Base-by-base conservation (phyloP, 148 eudicot species). In the Rheum nobile region DNA sequence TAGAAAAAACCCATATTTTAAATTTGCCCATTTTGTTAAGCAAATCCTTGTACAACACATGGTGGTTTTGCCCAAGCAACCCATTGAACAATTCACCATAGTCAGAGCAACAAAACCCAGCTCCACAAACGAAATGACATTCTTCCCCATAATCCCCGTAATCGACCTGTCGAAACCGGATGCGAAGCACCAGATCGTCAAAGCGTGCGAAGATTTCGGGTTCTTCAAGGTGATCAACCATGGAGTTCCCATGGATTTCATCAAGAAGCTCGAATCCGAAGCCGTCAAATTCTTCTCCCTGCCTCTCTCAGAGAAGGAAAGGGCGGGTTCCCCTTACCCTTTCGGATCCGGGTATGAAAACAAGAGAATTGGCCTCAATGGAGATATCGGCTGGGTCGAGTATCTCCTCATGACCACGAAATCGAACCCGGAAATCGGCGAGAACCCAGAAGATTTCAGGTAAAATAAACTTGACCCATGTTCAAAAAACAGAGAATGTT, bases 311-410 rank as follows among this genome's bases (percentile, higher is more conserved):
- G 81, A 83, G 4, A 92, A 92, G 72, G 85, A 88, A 21, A 9
- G 17, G 6, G 4, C 50, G 16, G 73, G 73, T 4, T 26, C 73
- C 11, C 81, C 83, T 1, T 76, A 81, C 28, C 77, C 89, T 0
- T 74, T 72, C 32, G 89, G 91, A 0, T 86, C 79, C 72, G 96
- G 93, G 1, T 92, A 92, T 72, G 96, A 90, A 1, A 87, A 79
- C 84, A 87, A 82, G 72, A 84, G 35, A 24, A 90, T 92, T 71
- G 93, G 96, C 0, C 73, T 24, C 16, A 92, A 87, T 72, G 96
- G 97, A 3, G 97, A 92, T 47, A 77, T 88, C 54, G 97, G 97
- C 50, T 92, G 96, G 97, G 69, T 92, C 71, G 97, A 92, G 63
- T 92, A 88, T 67, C 84, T 86, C 17, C 81, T 86, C 1, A 74